phyloP scores from a whole-genome alignment of 768 basidiomycete genomes.

The Hericium coralloides region DNA sequence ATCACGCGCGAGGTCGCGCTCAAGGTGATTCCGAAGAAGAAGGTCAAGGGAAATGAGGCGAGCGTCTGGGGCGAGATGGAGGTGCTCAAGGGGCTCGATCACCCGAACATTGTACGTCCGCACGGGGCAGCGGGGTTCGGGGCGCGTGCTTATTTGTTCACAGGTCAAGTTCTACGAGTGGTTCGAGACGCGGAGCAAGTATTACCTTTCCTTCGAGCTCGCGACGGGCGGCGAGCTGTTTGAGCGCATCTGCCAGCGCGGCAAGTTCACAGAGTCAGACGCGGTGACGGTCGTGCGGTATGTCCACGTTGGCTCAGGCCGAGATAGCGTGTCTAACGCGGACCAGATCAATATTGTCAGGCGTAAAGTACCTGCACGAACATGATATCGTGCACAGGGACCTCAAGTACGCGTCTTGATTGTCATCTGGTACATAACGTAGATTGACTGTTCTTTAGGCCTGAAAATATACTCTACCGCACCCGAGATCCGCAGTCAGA shows the following conservation, averaged over 20 bases:
- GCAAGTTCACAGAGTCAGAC: constrained; percentile 91
- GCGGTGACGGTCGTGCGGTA: constrained; percentile 71
- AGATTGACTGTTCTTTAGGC: constrained; percentile 34
- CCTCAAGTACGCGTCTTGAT: constrained; percentile 51
- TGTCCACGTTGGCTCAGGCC: constrained; percentile 18
- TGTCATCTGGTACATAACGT: background rate
- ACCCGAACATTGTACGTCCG: constrained; percentile 76
- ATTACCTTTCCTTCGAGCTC: constrained; percentile 92
- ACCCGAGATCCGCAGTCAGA: constrained; percentile 69
- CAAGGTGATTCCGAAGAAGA: constrained; percentile 93
- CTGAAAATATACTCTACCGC: constrained; percentile 93
- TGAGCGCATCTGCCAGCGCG: constrained; percentile 72
- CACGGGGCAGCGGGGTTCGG: too few relatives aligned
- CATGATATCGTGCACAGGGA: constrained; percentile 95
- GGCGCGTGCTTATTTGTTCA: background rate
- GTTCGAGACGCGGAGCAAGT: constrained; percentile 92
- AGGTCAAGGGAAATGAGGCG: constrained; percentile 84
- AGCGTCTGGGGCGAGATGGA: constrained; percentile 93
- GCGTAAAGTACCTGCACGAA: constrained; percentile 82
- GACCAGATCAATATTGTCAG: constrained; percentile 68
- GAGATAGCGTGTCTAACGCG: background rate
- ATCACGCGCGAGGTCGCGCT: constrained; percentile 68
- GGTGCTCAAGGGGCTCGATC: constrained; percentile 80
- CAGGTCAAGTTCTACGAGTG: constrained; percentile 95
- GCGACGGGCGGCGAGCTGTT: constrained; percentile 94